These are phyloP conservation scores for Pichia rugopelliculosa DNA, from an alignment of 805 yeast genomes.

Conservation along the genomic window DNA sequence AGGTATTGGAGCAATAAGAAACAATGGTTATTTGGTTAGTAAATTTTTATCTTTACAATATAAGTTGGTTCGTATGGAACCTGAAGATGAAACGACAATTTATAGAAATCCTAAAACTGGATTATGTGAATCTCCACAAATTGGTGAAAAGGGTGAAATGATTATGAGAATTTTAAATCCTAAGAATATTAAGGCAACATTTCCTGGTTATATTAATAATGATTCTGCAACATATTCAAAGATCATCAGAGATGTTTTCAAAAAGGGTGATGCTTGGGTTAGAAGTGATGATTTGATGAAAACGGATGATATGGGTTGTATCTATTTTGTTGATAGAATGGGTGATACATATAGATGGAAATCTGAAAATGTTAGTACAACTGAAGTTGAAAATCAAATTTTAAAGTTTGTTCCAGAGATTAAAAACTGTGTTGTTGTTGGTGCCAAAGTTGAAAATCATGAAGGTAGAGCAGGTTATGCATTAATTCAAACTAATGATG, in stretches of 20 bases:
- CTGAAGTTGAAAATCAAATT: conserved; percentile 81
- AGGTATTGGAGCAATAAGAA: conserved; percentile 86
- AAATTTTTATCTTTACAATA: conserved; percentile 44
- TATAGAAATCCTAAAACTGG: conserved; percentile 66
- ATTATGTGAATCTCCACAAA: conserved; percentile 43
- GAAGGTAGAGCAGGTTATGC: conserved; percentile 96
- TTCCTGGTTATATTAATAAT: conserved; percentile 87
- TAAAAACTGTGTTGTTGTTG: conserved; percentile 77
- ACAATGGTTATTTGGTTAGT: conserved; percentile 69
- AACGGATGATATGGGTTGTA: conserved; percentile 57
- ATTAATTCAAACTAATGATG: conserved; percentile 44
- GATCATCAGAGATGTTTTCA: conserved; percentile 64
- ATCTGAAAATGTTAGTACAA: conserved; percentile 88
- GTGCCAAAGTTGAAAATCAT: conserved; percentile 73
- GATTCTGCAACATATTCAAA: conserved; percentile 72
- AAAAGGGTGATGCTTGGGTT: conserved; percentile 85
- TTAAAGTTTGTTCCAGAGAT: conserved; percentile 34
- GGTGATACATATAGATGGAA: conserved; percentile 98
- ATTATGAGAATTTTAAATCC: conserved; percentile 63
- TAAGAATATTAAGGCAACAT: conserved; percentile 59
- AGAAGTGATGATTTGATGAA: conserved; percentile 80
- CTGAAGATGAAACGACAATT: conserved; percentile 65
- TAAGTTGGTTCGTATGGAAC: conserved; percentile 65
- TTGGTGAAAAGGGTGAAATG: conserved; percentile 79
- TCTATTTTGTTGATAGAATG: conserved; percentile 82